These are phyloP conservation scores for Volvox carteri DNA, from an alignment of 163 green algal species.

Conservation along the genomic window DNA sequence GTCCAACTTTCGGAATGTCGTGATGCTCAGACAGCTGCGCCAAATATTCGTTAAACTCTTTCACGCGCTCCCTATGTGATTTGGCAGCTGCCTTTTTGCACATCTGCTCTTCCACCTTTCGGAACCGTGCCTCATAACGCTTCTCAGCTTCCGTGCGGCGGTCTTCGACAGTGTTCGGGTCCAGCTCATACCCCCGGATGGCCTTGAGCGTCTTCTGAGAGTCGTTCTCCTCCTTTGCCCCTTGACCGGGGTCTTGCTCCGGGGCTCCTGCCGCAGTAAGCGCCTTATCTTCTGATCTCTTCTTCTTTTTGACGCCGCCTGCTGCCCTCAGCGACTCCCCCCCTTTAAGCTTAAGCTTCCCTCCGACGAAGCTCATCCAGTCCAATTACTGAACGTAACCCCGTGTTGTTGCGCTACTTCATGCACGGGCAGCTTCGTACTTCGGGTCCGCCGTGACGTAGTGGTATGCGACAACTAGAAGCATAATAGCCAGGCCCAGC, in stretches of 20 bases:
- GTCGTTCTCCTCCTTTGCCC: constrained; percentile 36
- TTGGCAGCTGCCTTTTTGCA: constrained; percentile 85
- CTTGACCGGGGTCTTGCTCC: constrained; percentile 15
- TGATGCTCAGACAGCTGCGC: constrained; percentile 91
- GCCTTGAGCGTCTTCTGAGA: constrained; percentile 42
- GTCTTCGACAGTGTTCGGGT: constrained; percentile 72
- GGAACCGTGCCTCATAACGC: constrained; percentile 81
- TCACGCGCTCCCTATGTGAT: constrained; percentile 85
- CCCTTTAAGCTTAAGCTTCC: constrained; percentile 92
- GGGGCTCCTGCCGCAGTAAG: background rate
- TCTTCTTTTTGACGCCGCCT: constrained; percentile 88
- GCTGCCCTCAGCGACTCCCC: constrained; percentile 64
- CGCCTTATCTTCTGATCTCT: constrained; percentile 69
- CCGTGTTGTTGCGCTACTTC: background rate
- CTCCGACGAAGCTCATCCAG: constrained; percentile 78
- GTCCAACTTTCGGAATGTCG: constrained; percentile 93
- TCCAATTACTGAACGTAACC: background rate
- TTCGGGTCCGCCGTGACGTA: constrained; percentile 85
- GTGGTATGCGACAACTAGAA: constrained; percentile 92
- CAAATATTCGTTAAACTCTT: constrained; percentile 94
- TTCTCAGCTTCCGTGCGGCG: constrained; percentile 92
- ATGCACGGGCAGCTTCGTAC: constrained; percentile 49
- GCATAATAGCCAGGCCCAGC: constrained; percentile 88
- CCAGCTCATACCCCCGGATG: constrained; percentile 68
- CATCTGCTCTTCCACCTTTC: constrained; percentile 84